Percentiles rank a stretch among this genome's conserved stretches.
Conservation (phyloP, 2,329 filamentous ascomycete species). For the Chaetothyriales sp. region DNA sequence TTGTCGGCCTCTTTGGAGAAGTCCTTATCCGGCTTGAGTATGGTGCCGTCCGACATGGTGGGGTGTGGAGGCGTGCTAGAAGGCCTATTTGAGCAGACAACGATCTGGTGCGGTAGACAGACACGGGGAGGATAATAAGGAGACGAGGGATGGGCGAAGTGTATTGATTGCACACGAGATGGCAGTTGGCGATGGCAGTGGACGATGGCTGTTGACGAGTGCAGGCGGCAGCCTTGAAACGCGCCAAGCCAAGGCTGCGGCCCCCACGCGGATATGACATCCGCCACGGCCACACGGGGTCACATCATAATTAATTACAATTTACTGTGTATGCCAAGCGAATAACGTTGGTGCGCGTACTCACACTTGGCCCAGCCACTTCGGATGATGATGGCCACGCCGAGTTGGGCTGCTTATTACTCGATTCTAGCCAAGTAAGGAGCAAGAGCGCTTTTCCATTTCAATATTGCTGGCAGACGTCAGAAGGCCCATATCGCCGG, state of each 20-base stretch:
- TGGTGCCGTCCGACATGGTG: slow-evolving; percentile 65
- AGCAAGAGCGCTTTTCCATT: not conserved
- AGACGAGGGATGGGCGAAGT: not conserved
- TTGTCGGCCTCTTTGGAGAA: slow-evolving; percentile 92
- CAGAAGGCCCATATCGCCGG: not conserved
- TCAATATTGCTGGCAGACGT: not conserved
- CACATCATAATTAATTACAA: too few relatives aligned
- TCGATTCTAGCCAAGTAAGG: not conserved
- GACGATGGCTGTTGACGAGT: not conserved
- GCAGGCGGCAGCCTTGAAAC: not conserved
- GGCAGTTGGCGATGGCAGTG: not conserved
- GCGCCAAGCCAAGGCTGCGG: not conserved
- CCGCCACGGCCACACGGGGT: not conserved
- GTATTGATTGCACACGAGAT: not conserved
- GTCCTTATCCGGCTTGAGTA: slow-evolving; percentile 94
- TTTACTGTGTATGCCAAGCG: too few relatives aligned
- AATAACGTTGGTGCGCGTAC: too few relatives aligned
- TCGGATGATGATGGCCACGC: too few relatives aligned
- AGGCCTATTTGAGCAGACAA: not conserved
- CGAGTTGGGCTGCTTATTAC: not conserved
- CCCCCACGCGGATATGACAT: not conserved
- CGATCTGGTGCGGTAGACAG: not conserved
- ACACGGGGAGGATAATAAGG: not conserved
- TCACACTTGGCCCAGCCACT: too few relatives aligned
- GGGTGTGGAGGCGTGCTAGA: not conserved